A percentile compares a stretch with the other conserved stretches of the same genome.
phyloP scores from a whole-genome alignment of 176 grass and related monocot genomes.

The Carex littledalei region DNA sequence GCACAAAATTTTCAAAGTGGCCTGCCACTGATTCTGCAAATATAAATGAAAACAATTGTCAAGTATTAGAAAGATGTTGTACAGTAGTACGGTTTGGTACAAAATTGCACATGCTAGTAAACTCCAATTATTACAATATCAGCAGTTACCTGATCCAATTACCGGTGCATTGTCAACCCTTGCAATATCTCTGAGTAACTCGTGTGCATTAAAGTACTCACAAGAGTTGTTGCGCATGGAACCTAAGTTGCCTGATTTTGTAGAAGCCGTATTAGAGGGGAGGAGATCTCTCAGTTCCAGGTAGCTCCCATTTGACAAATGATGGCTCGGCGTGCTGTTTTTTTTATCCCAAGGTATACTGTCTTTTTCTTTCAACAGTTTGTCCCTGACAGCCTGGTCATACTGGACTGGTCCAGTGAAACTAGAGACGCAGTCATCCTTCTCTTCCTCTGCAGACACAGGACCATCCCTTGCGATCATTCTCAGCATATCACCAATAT shows the following conservation, averaged over 20 bases:
- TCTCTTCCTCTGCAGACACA: conserved; percentile 13
- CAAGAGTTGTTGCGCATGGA: conserved; percentile 27
- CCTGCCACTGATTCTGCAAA: background rate
- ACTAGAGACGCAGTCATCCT: background rate
- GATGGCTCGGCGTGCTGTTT: background rate
- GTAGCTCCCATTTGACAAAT: conserved; percentile 30
- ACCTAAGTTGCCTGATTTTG: conserved; percentile 44
- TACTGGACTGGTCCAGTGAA: conserved; percentile 3
- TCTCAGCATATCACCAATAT: conserved; percentile 38
- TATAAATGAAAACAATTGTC: background rate
- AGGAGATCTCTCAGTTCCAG: conserved; percentile 51
- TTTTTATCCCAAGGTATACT: conserved; percentile 12
- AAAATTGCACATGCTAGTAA: background rate
- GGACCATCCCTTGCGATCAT: conserved; percentile 26
- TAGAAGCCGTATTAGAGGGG: conserved; percentile 26
- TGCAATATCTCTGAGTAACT: conserved; percentile 31
- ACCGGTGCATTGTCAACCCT: conserved; percentile 11
- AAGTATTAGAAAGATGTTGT: background rate
- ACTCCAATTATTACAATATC: background rate
- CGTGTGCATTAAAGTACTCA: conserved; percentile 44
- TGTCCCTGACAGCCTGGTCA: conserved; percentile 10
- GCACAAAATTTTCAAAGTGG: background rate
- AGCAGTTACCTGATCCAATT: background rate
- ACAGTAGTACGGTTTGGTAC: background rate
- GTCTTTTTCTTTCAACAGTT: conserved; percentile 9